phyloP scores from a whole-genome alignment of 2,329 filamentous ascomycete genomes.

The Alternaria gaisen region DNA sequence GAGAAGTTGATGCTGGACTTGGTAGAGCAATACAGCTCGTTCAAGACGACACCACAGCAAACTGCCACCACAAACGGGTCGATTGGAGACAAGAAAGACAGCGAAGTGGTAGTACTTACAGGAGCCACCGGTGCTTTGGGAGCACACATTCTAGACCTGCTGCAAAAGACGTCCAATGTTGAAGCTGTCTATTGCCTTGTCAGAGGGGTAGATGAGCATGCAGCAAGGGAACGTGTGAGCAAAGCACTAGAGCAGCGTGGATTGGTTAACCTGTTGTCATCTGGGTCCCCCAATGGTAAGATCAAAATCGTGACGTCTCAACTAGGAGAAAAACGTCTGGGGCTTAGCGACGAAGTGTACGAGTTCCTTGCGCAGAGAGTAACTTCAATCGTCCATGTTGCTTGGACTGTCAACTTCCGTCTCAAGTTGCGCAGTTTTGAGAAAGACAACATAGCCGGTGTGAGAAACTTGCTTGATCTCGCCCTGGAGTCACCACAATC shows the following conservation, averaged over 20 bases:
- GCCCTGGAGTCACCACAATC: constrained; percentile 46
- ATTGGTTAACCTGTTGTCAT: constrained; percentile 35
- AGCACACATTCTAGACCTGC: constrained; percentile 59
- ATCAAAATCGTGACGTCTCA: constrained; percentile 59
- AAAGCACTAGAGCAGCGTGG: constrained; percentile 41
- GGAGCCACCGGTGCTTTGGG: constrained; percentile 63
- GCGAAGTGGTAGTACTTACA: constrained; percentile 53
- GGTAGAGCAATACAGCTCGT: constrained; percentile 59
- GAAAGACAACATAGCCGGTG: constrained; percentile 61
- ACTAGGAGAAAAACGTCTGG: constrained; percentile 60
- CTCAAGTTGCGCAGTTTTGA: constrained; percentile 65
- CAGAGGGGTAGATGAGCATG: constrained; percentile 54
- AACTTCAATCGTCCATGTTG: constrained; percentile 67
- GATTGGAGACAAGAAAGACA: neutral
- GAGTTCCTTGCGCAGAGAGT: constrained; percentile 53
- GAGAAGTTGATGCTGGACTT: constrained; percentile 56
- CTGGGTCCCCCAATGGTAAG: constrained; percentile 41
- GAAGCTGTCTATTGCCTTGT: constrained; percentile 65
- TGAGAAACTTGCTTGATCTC: constrained; percentile 61
- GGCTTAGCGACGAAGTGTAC: constrained; percentile 57
- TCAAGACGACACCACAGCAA: constrained; percentile 34
- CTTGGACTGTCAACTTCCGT: constrained; percentile 73
- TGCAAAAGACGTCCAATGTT: constrained; percentile 53
- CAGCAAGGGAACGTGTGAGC: constrained; percentile 44
- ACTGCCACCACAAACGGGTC: constrained; percentile 8